phyloP scores from a whole-genome alignment of 148 eudicot species.

The Silene latifolia region DNA sequence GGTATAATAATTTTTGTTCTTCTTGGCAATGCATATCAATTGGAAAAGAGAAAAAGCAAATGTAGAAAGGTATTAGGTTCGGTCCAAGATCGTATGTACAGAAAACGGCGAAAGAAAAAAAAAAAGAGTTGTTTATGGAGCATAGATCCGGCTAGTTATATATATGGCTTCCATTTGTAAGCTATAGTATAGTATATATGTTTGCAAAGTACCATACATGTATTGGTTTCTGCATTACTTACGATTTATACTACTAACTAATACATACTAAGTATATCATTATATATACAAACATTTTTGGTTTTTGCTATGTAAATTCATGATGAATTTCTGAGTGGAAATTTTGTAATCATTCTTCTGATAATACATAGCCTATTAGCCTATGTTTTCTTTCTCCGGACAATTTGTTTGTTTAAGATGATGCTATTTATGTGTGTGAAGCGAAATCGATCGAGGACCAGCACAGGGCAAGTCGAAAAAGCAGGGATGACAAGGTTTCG shows the following conservation, averaged over 20 bases:
- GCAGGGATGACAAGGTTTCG: no score
- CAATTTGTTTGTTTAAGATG: no score
- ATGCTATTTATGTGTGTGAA: no score
- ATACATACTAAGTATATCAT: neutral
- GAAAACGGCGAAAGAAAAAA: conserved; percentile 6
- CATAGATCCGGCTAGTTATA: neutral
- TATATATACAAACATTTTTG: conserved; percentile 18
- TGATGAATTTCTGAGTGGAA: neutral
- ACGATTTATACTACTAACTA: neutral
- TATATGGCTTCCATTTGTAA: conserved; percentile 17
- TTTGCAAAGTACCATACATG: conserved; percentile 19
- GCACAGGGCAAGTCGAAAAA: no score
- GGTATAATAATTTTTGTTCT: neutral
- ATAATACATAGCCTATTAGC: neutral
- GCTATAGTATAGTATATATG: conserved; percentile 8
- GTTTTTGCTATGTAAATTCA: conserved; percentile 16
- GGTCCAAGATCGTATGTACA: conserved; percentile 14
- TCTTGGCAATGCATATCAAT: conserved; percentile 14
- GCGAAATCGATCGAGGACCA: no score
- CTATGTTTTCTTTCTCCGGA: neutral
- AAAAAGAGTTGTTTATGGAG: neutral
- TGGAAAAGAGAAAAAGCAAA: conserved; percentile 1
- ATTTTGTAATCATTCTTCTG: neutral
- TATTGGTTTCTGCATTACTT: conserved; percentile 25
- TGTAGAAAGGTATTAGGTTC: conserved; percentile 19